Conservation (phyloP, 2,329 filamentous ascomycete species). For the Blumeria hordei region DNA sequence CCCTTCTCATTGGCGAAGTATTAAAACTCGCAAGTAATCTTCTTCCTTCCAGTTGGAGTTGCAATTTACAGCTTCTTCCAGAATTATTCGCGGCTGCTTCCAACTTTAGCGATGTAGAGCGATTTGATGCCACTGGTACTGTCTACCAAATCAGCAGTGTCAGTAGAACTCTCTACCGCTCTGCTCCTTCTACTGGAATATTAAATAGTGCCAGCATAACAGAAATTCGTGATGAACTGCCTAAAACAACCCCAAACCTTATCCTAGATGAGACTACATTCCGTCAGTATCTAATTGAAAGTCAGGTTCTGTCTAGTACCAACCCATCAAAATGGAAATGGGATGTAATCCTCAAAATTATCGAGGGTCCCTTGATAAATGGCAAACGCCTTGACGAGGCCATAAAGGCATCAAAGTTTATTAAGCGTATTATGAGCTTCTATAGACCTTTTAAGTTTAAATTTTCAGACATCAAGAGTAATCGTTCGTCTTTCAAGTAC, state of each 20-base stretch:
- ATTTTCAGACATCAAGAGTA: slow-evolving; percentile 76
- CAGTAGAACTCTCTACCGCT: slow-evolving; percentile 73
- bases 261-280: slow-evolving; percentile 38
- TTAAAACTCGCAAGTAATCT: slow-evolving; percentile 72
- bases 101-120: slow-evolving; percentile 45
- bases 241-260: slow-evolving; percentile 24
- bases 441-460: slow-evolving; percentile 92
- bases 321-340: slow-evolving; percentile 96
- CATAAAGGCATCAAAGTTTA: slow-evolving; percentile 83
- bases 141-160: slow-evolving; percentile 98
- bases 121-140: slow-evolving; percentile 65
- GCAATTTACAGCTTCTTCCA: slow-evolving; percentile 66
- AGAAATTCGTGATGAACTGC: slow-evolving; percentile 29
- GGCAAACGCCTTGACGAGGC: slow-evolving; percentile 85
- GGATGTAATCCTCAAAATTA: slow-evolving; percentile 73
- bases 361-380: slow-evolving; percentile 78
- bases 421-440: slow-evolving; percentile 84
- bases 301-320: slow-evolving; percentile 65
- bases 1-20: slow-evolving; percentile 72
- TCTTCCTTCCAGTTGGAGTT: slow-evolving; percentile 60
- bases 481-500: slow-evolving; percentile 82
- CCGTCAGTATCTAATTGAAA: slow-evolving; percentile 45
- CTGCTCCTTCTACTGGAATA: slow-evolving; percentile 22
- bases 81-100: slow-evolving; percentile 59
- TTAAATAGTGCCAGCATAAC: slow-evolving; percentile 17